Evolutionary conservation across 2,329 filamentous ascomycete species (phyloP).

Genomic region (Arthrobotrys pseudoclavata): DNA sequence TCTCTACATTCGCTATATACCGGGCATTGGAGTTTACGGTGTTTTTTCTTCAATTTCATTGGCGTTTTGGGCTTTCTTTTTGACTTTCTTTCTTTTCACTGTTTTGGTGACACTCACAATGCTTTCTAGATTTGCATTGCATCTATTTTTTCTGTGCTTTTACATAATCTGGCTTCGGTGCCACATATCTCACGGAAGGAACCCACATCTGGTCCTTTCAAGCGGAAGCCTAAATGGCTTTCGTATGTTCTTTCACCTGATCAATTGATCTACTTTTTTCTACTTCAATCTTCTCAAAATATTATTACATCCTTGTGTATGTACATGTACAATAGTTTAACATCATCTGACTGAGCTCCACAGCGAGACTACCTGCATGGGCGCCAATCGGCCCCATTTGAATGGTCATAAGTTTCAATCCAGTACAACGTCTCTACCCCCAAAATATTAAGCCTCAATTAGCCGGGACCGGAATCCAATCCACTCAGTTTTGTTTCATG

Average conservation of each 20-base stretch:
- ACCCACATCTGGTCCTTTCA: constrained; percentile 13
- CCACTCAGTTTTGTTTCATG: constrained; percentile 2
- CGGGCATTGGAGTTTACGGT: background rate
- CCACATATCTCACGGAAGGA: constrained; percentile 29
- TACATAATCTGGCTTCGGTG: constrained; percentile 1
- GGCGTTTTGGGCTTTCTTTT: constrained; percentile 6
- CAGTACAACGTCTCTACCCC: background rate
- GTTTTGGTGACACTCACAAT: background rate
- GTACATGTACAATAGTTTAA: background rate
- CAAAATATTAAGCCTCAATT: constrained; percentile 21
- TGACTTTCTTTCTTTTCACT: background rate
- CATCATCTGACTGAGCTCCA: background rate
- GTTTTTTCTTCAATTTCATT: background rate
- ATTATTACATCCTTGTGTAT: background rate
- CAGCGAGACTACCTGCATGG: background rate
- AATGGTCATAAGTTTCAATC: constrained; percentile 6
- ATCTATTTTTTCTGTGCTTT: constrained; percentile 4
- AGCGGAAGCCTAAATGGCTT: background rate
- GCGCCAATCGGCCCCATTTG: constrained; percentile 8
- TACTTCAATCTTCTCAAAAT: background rate
- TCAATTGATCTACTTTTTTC: constrained; percentile 16
- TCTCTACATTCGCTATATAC: constrained; percentile 19
- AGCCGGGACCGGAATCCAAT: background rate
- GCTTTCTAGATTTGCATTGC: background rate
- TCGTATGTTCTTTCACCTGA: constrained; percentile 13